These are phyloP conservation scores for Drechslerella stenobrocha DNA, from an alignment of 2,329 filamentous ascomycete species.

Conservation along the genomic window DNA sequence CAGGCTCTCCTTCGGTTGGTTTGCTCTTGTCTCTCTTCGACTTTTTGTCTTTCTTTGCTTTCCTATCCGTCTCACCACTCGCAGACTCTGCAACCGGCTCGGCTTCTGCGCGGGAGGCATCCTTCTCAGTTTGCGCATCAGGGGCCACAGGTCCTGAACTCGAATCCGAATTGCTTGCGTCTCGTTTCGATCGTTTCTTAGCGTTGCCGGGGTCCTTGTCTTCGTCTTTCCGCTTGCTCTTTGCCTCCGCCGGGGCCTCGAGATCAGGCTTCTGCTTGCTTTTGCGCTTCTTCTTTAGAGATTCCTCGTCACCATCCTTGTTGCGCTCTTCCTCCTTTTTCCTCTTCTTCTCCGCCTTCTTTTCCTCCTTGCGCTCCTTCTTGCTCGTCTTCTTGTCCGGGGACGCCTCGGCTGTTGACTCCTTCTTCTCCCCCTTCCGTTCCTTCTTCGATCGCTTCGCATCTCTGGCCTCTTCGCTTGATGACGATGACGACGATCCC, in stretches of 20 bases:
- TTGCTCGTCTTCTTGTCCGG: slow-evolving; percentile 15
- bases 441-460: slow-evolving; percentile 18
- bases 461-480: slow-evolving; percentile 6
- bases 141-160: neutral
- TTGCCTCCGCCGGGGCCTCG: slow-evolving; percentile 11
- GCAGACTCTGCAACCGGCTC: neutral
- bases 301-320: neutral
- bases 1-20: slow-evolving; percentile 7
- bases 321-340: slow-evolving; percentile 4
- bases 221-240: slow-evolving; percentile 28
- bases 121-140: neutral
- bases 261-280: slow-evolving; percentile 24
- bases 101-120: neutral
- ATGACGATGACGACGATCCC: neutral
- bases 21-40: slow-evolving; percentile 15
- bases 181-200: slow-evolving; percentile 28
- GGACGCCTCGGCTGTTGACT: slow-evolving; percentile 1
- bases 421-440: slow-evolving; percentile 23
- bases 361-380: neutral
- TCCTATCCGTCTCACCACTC: neutral
- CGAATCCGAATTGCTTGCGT: neutral
- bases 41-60: slow-evolving; percentile 9
- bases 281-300: slow-evolving; percentile 33
- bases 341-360: slow-evolving; percentile 4
- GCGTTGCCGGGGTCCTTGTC: slow-evolving; percentile 2